Conservation (phyloP, 768 basidiomycete genomes). For the Phaeotremella skinneri region DNA sequence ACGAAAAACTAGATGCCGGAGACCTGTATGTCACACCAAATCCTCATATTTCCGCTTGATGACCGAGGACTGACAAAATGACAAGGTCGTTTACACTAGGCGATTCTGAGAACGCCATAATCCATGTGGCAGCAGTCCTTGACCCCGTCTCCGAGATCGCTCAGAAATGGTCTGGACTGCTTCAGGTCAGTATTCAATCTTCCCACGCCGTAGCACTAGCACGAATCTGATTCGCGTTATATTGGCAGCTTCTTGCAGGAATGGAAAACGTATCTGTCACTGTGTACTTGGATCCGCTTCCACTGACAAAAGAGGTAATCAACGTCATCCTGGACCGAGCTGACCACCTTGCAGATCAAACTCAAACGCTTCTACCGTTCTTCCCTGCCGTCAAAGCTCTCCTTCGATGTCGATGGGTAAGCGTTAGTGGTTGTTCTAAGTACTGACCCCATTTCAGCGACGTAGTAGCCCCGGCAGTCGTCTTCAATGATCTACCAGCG, state of each 20-base stretch:
- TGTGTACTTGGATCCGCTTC: constrained; percentile 73
- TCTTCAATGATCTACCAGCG: constrained; percentile 70
- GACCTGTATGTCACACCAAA: constrained; percentile 62
- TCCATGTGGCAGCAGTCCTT: constrained; percentile 68
- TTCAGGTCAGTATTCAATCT: constrained; percentile 59
- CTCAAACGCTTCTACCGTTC: constrained; percentile 91
- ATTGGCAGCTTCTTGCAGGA: constrained; percentile 38
- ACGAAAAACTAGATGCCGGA: constrained; percentile 61
- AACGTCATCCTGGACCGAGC: background rate
- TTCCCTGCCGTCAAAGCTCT: constrained; percentile 60
- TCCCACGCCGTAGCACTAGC: too few species aligned
- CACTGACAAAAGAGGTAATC: constrained; percentile 64
- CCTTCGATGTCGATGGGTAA: constrained; percentile 71
- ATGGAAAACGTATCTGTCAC: constrained; percentile 58
- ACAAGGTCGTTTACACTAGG: constrained; percentile 69
- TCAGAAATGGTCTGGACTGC: constrained; percentile 78
- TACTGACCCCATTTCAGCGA: constrained; percentile 52
- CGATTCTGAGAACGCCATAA: constrained; percentile 64
- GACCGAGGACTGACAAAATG: constrained; percentile 12
- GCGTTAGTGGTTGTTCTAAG: constrained; percentile 36
- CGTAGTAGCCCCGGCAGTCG: constrained; percentile 61
- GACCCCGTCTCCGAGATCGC: constrained; percentile 82
- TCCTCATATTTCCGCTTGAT: background rate
- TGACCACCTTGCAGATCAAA: constrained; percentile 62
- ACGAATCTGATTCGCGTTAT: constrained; percentile 1